Evolutionary conservation across 208 protist genomes (phyloP).

Genomic region (Naegleria gruberi): DNA sequence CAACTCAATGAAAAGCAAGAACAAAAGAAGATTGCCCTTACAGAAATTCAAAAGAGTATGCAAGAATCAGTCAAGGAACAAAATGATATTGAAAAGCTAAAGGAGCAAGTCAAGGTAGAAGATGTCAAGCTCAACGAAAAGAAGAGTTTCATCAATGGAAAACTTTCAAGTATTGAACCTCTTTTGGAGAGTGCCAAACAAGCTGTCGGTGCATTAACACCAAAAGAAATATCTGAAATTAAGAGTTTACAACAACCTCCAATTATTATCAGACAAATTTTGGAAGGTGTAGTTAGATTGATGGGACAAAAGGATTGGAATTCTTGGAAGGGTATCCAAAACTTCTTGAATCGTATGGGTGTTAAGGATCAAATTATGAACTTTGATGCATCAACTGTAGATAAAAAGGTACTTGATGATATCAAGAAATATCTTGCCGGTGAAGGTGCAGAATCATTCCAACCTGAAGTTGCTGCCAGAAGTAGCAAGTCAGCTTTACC

Average conservation of each 20-base stretch:
- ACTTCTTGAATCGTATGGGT: constrained; percentile 73
- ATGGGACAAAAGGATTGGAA: constrained; percentile 73
- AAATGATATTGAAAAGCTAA: constrained; percentile 80
- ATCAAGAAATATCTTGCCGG: constrained; percentile 72
- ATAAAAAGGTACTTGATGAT: constrained; percentile 48
- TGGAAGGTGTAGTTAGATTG: constrained; percentile 87
- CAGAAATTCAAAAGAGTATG: constrained; percentile 89
- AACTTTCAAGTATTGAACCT: constrained; percentile 84
- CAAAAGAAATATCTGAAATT: constrained; percentile 87
- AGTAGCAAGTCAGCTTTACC: constrained; percentile 85
- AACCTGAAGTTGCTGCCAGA: constrained; percentile 75
- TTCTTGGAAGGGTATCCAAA: constrained; percentile 86
- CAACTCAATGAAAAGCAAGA: constrained; percentile 79
- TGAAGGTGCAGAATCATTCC: constrained; percentile 76
- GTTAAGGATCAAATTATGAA: constrained; percentile 90
- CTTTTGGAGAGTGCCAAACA: constrained; percentile 80
- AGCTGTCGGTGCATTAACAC: constrained; percentile 82
- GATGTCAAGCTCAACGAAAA: constrained; percentile 66
- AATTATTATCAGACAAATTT: constrained; percentile 83
- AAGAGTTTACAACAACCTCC: constrained; percentile 89
- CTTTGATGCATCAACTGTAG: constrained; percentile 82
- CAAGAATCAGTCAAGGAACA: constrained; percentile 79
- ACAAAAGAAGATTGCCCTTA: constrained; percentile 85
- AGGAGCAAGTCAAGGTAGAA: constrained; percentile 78
- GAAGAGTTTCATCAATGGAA: constrained; percentile 79